A percentile compares a stretch with the other conserved stretches of the same genome.
Evolutionary conservation across 75 land plant genomes (phyloP).

Genomic region (Selaginella tamariscina): DNA sequence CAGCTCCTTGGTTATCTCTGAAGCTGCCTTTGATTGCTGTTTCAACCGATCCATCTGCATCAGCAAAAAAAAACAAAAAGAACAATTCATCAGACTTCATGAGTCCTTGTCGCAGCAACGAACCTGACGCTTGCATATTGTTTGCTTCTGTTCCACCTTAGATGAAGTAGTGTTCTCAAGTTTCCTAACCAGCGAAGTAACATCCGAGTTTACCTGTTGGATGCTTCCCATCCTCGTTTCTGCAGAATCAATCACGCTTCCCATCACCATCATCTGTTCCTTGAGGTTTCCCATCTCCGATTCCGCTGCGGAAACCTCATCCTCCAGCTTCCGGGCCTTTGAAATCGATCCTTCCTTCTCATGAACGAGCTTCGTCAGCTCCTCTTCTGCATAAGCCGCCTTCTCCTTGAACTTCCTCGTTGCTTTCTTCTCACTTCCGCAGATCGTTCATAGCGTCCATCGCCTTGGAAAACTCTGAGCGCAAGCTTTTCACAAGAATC

Average conservation of each 20-base stretch:
- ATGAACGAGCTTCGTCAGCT: neutral
- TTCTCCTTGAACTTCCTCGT: neutral
- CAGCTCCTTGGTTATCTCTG: neutral
- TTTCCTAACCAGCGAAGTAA: neutral
- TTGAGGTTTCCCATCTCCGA: neutral
- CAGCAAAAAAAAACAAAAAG: neutral
- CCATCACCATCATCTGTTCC: neutral
- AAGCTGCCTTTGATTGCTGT: neutral
- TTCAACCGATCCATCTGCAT: neutral
- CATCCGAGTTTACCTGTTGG: neutral
- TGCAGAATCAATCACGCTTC: neutral
- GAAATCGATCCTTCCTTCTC: neutral
- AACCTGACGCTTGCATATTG: neutral
- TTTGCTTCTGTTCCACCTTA: neutral
- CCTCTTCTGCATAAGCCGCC: neutral
- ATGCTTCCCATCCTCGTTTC: slow-evolving; percentile 1
- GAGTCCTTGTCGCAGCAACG: neutral
- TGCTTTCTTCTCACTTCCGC: neutral
- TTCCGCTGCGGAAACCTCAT: neutral
- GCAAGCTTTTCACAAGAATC: neutral
- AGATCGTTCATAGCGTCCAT: neutral
- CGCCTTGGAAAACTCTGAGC: neutral
- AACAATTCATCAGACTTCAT: too few relatives aligned
- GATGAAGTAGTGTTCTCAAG: neutral
- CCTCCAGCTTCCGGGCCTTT: neutral